Percentiles rank a stretch among this genome's conserved stretches.
Evolutionary conservation across 768 basidiomycete species (phyloP).

Genomic region (Lactifluus hygrophoroides): DNA sequence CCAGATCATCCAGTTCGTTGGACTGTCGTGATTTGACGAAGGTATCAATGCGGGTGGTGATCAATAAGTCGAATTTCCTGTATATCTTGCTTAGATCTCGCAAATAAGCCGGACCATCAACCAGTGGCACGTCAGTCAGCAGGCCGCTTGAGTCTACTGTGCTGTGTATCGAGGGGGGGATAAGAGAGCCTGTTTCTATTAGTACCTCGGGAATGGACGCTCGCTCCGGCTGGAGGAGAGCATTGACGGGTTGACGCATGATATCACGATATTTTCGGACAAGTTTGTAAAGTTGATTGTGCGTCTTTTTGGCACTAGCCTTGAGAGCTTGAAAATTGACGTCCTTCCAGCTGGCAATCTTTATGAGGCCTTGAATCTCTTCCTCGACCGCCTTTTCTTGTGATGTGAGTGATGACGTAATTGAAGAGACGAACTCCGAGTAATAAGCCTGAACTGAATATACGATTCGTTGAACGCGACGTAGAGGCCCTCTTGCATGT

Average conservation of each 20-base stretch:
- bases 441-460: constrained; percentile 55
- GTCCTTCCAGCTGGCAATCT: constrained; percentile 97
- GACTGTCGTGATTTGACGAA: constrained; percentile 36
- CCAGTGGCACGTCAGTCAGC: background rate
- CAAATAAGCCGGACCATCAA: constrained; percentile 32
- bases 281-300: constrained; percentile 83
- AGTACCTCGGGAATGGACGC: background rate
- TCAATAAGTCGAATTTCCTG: constrained; percentile 38
- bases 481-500: constrained; percentile 31
- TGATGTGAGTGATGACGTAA: constrained; percentile 41
- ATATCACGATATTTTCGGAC: constrained; percentile 89
- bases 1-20: constrained; percentile 43
- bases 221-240: constrained; percentile 27
- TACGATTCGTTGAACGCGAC: constrained; percentile 50
- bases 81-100: constrained; percentile 43
- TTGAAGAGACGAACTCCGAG: constrained; percentile 42
- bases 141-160: background rate
- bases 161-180: background rate
- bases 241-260: constrained; percentile 59
- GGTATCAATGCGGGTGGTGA: constrained; percentile 35
- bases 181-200: background rate
- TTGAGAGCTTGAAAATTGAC: constrained; percentile 90
- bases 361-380: constrained; percentile 78
- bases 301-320: constrained; percentile 83
- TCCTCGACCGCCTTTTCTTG: constrained; percentile 63